Evolutionary conservation across 768 basidiomycete species (phyloP).

Genomic region (Tylopilus subfusipes): DNA sequence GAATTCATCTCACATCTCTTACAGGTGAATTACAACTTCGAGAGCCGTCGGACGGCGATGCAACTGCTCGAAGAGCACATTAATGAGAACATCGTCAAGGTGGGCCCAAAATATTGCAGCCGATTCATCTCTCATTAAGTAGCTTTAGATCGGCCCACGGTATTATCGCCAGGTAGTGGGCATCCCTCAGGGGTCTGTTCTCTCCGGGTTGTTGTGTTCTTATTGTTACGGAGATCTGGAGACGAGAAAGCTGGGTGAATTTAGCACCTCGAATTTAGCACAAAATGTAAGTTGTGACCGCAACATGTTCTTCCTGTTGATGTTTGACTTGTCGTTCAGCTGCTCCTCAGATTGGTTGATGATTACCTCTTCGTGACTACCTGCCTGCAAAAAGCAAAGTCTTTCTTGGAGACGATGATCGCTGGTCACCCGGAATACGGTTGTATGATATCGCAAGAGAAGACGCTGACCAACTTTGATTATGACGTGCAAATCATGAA

Average conservation of each 20-base stretch:
- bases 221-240: slow-evolving; percentile 96
- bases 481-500: slow-evolving; percentile 51
- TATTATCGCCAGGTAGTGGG: slow-evolving; percentile 90
- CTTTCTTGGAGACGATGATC: slow-evolving; percentile 75
- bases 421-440: slow-evolving; percentile 92
- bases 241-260: slow-evolving; percentile 37
- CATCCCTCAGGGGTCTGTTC: slow-evolving; percentile 95
- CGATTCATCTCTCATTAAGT: not conserved
- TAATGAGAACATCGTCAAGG: slow-evolving; percentile 89
- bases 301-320: not conserved
- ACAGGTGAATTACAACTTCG: slow-evolving; percentile 53
- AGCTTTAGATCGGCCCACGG: slow-evolving; percentile 63
- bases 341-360: slow-evolving; percentile 84
- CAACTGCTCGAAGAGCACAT: slow-evolving; percentile 86
- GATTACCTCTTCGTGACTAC: slow-evolving; percentile 92
- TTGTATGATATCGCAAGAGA: slow-evolving; percentile 83
- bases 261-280: slow-evolving; percentile 50
- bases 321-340: slow-evolving; percentile 37
- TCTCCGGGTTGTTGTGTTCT: slow-evolving; percentile 90
- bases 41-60: slow-evolving; percentile 56
- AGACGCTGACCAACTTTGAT: slow-evolving; percentile 88
- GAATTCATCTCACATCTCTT: not conserved
- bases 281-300: slow-evolving; percentile 51
- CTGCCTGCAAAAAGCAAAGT: slow-evolving; percentile 49
- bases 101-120: slow-evolving; percentile 18